Evolutionary conservation across 1,139 yeast species (phyloP), one percentile per base, ranked within the genome.

Genomic region (Pneumocystis carinii): DNA sequence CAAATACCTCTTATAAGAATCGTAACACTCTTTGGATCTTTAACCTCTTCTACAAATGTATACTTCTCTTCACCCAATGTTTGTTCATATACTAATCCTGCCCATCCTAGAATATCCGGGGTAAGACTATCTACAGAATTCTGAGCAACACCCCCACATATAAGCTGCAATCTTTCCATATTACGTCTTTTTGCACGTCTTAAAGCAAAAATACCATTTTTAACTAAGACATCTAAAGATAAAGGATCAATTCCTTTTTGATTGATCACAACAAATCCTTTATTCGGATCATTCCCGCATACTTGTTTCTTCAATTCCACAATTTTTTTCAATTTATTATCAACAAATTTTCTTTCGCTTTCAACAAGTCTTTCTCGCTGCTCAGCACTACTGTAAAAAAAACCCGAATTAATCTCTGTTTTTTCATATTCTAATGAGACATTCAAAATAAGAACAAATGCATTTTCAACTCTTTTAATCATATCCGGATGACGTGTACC

Each of bases 401-500:
- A 92, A 5, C 97, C 94, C 1, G 96, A 88, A 77, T 94, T 94
- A 65, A 94, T 96, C 77, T 94, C 99, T 58, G 97, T 89, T 78
- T 94, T 94, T 73, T 94, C 99, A 74, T 92, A 94, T 75, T 94
- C 99, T 70, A 94, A 79, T 3, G 96, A 87, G 59, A 94, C 98
- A 74, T 94, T 94, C 71, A 94, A 80, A 62, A 89, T 94, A 72
- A 94, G 80, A 59, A 94, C 84, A 71, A 83, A 79, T 1, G 97
- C 96, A 74, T 92, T 88, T 69, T 83, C 82, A 29, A 92, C 86
- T 64, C 84, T 77, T 70, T 84, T 87, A 65, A 98, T 98, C 99
- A 94, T 94, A 75, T 92, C 98, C 58, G 99, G 99, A 77, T 94
- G 98, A 73, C 99, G 84, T 17, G 97, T 97, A 67, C 99, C 99